Conservation (phyloP, 306 rosid genomes). For the Malus sylvestris region DNA sequence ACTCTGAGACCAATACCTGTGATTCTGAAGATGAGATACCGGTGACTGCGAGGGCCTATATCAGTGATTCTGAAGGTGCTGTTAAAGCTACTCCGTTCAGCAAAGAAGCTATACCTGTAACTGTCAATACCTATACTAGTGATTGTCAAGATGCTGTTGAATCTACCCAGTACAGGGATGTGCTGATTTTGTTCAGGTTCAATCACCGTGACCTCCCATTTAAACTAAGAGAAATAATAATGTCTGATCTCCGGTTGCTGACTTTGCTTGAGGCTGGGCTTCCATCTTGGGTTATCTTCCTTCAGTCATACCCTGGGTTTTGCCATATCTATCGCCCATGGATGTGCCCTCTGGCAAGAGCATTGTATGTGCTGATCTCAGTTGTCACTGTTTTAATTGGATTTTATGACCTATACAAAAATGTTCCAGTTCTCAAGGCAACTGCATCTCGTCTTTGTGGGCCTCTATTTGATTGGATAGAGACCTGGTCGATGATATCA, state of each 20-base stretch:
- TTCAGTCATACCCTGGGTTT: slow-evolving; percentile 91
- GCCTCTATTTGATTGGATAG: slow-evolving; percentile 94
- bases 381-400: slow-evolving; percentile 87
- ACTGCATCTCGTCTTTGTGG: slow-evolving; percentile 87
- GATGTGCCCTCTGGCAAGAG: slow-evolving; percentile 94
- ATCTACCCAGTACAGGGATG: slow-evolving; percentile 65
- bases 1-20: neutral
- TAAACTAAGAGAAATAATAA: slow-evolving; percentile 54
- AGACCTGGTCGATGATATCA: slow-evolving; percentile 93
- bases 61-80: slow-evolving; percentile 28
- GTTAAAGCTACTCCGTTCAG: slow-evolving; percentile 53
- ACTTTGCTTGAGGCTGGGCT: slow-evolving; percentile 94
- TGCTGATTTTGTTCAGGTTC: slow-evolving; percentile 65
- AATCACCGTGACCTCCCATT: slow-evolving; percentile 81
- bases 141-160: slow-evolving; percentile 45
- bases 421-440: slow-evolving; percentile 91
- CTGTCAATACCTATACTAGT: neutral
- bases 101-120: slow-evolving; percentile 21
- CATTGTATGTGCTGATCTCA: slow-evolving; percentile 68
- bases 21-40: slow-evolving; percentile 13
- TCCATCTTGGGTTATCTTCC: slow-evolving; percentile 94
- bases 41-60: neutral
- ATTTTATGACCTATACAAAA: slow-evolving; percentile 87
- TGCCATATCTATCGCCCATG: slow-evolving; percentile 93
- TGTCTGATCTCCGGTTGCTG: slow-evolving; percentile 80